Conservation (phyloP, 352 stramenopile genomes). For the Pythium chondricola region DNA sequence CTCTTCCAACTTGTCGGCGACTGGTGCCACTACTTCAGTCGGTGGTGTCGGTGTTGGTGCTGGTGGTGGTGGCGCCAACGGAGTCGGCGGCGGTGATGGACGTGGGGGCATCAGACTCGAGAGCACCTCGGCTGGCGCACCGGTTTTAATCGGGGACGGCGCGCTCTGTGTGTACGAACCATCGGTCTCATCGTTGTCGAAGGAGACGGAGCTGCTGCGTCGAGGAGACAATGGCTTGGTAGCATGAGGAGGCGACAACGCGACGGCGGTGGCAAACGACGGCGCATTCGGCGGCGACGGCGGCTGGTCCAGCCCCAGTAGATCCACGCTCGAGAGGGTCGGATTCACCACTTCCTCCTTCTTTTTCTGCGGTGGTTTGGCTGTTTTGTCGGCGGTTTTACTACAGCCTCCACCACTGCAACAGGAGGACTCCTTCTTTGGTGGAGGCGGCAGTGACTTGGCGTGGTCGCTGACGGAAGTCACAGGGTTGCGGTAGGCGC, state of each 20-base stretch:
- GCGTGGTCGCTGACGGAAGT: background rate
- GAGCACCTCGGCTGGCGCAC: conserved; percentile 4
- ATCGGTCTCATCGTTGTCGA: background rate
- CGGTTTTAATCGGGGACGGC: conserved; percentile 8
- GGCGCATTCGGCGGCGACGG: conserved; percentile 3
- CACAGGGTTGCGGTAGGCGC: conserved; percentile 11
- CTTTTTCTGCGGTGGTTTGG: conserved; percentile 4
- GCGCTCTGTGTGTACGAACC: background rate
- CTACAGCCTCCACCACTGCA: background rate
- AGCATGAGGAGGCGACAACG: conserved; percentile 4
- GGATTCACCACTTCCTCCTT: conserved; percentile 18
- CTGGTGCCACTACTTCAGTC: background rate
- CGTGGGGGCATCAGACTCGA: conserved; percentile 15
- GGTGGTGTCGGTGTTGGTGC: background rate
- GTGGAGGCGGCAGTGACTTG: conserved; percentile 11
- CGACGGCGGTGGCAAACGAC: background rate
- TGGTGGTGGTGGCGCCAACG: background rate
- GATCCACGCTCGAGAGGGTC: conserved; percentile 33
- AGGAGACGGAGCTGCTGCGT: conserved; percentile 6
- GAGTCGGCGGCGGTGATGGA: conserved; percentile 8
- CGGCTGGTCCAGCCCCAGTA: conserved; percentile 36
- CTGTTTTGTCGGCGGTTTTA: background rate
- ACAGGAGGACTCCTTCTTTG: background rate
- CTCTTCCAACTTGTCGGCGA: conserved; percentile 1
- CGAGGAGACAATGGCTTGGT: conserved; percentile 10